A percentile compares a stretch with the other conserved stretches of the same genome.
phyloP scores from a whole-genome alignment of 176 grass and related monocot species.

The Phragmites australis region DNA sequence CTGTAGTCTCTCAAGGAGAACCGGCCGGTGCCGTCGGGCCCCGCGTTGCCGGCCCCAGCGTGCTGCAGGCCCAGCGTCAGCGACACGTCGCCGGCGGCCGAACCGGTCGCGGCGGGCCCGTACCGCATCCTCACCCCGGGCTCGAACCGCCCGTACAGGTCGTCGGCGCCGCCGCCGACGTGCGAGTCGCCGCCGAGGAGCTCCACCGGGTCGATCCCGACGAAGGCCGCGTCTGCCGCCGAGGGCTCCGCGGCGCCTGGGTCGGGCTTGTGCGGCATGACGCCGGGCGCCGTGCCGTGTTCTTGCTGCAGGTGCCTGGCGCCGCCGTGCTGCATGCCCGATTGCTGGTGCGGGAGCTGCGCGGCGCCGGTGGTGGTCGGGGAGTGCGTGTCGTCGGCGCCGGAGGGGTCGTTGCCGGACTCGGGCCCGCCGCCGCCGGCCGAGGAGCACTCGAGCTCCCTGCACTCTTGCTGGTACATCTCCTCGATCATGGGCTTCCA shows the following conservation, averaged over 20 bases:
- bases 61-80: slow-evolving; percentile 92
- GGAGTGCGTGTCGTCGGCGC: slow-evolving; percentile 49
- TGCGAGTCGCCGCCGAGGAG: slow-evolving; percentile 58
- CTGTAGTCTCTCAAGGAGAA: slow-evolving; percentile 92
- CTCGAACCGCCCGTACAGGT: slow-evolving; percentile 74
- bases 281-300: slow-evolving; percentile 28
- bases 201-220: slow-evolving; percentile 59
- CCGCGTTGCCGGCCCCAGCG: slow-evolving; percentile 59
- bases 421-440: slow-evolving; percentile 42
- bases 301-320: slow-evolving; percentile 41
- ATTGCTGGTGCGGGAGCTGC: slow-evolving; percentile 40
- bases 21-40: slow-evolving; percentile 57
- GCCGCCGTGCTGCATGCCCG: slow-evolving; percentile 12
- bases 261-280: slow-evolving; percentile 59
- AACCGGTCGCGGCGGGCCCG: slow-evolving; percentile 39
- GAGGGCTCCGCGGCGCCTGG: slow-evolving; percentile 43
- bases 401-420: slow-evolving; percentile 41
- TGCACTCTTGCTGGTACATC: slow-evolving; percentile 93
- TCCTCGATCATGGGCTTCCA: slow-evolving; percentile 99
- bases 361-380: slow-evolving; percentile 35
- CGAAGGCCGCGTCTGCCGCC: slow-evolving; percentile 40
- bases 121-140: slow-evolving; percentile 60
- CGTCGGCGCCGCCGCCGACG: slow-evolving; percentile 41
- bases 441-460: slow-evolving; percentile 63
- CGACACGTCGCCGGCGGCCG: slow-evolving; percentile 70